A percentile compares a stretch with the other conserved stretches of the same genome.
These are phyloP conservation scores for Vitis hybrid DNA, from an alignment of 177 flowering plant species.

Conservation along the genomic window DNA sequence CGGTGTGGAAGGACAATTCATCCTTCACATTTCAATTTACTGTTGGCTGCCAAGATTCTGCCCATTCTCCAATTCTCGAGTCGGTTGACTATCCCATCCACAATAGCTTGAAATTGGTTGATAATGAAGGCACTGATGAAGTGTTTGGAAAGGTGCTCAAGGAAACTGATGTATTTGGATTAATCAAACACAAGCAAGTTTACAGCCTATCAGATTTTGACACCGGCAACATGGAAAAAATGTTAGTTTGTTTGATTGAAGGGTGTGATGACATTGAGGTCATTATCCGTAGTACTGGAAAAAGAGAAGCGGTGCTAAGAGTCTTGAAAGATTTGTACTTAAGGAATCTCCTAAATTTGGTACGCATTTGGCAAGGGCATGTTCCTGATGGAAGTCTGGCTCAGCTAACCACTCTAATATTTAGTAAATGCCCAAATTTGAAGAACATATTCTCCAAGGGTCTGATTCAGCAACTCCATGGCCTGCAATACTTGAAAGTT, in stretches of 20 bases:
- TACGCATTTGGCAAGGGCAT: constrained; percentile 12
- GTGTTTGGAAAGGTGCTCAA: constrained; percentile 9
- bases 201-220: constrained; percentile 12
- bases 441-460: constrained; percentile 10
- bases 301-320: background rate
- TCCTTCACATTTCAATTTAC: constrained; percentile 6
- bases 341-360: constrained; percentile 5
- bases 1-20: background rate
- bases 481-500: constrained; percentile 7
- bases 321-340: constrained; percentile 9
- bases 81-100: background rate
- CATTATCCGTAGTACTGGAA: background rate
- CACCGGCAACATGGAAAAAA: background rate
- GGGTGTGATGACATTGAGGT: constrained; percentile 10
- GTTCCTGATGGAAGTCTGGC: too few relatives aligned
- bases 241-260: constrained; percentile 14
- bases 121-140: background rate
- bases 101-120: constrained; percentile 4
- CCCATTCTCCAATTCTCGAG: background rate
- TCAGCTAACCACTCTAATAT: background rate
- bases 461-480: constrained; percentile 9
- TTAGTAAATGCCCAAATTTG: constrained; percentile 11
- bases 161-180: constrained; percentile 9
- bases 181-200: constrained; percentile 11
- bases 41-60: constrained; percentile 7